Evolutionary conservation across 2,329 filamentous ascomycete genomes (phyloP).

Genomic region (Penicillium verrucosum): DNA sequence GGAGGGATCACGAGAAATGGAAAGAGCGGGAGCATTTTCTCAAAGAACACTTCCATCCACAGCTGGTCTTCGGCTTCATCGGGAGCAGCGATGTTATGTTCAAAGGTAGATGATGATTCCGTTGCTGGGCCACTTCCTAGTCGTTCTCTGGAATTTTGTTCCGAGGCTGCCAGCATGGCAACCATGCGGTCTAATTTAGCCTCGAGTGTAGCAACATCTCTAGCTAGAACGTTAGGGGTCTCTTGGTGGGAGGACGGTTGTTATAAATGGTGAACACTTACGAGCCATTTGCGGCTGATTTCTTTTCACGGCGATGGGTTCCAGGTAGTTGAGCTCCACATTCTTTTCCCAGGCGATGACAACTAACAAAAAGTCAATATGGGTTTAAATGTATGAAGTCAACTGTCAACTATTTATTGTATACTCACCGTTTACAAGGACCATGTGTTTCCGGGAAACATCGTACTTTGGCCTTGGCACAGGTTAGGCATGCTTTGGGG

Average conservation of each 20-base stretch:
- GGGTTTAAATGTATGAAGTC: neutral
- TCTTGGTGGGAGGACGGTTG: neutral
- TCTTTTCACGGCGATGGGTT: slow-evolving; percentile 20
- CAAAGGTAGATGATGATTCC: neutral
- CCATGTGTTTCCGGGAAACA: slow-evolving; percentile 16
- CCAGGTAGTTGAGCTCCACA: slow-evolving; percentile 26
- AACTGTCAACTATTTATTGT: neutral
- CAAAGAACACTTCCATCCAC: slow-evolving; percentile 13
- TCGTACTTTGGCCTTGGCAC: slow-evolving; percentile 23
- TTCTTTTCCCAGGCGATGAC: slow-evolving; percentile 26
- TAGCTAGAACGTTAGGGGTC: slow-evolving; percentile 2
- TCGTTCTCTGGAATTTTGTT: slow-evolving; percentile 2
- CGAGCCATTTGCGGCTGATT: slow-evolving; percentile 1
- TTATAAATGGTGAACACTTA: slow-evolving; percentile 2
- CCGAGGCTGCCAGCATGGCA: slow-evolving; percentile 21
- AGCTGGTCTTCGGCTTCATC: slow-evolving; percentile 10
- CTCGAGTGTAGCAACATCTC: slow-evolving; percentile 26
- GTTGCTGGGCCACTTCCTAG: slow-evolving; percentile 4
- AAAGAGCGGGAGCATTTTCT: slow-evolving; percentile 22
- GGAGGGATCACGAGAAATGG: slow-evolving; percentile 26
- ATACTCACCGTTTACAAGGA: slow-evolving; percentile 16
- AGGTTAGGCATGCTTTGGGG: slow-evolving; percentile 20
- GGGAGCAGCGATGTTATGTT: neutral
- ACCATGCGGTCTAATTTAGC: slow-evolving; percentile 29
- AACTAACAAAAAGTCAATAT: slow-evolving; percentile 18